Conservation (phyloP, 1,284 basidiomycete genomes). For the Leccinum proximum region DNA sequence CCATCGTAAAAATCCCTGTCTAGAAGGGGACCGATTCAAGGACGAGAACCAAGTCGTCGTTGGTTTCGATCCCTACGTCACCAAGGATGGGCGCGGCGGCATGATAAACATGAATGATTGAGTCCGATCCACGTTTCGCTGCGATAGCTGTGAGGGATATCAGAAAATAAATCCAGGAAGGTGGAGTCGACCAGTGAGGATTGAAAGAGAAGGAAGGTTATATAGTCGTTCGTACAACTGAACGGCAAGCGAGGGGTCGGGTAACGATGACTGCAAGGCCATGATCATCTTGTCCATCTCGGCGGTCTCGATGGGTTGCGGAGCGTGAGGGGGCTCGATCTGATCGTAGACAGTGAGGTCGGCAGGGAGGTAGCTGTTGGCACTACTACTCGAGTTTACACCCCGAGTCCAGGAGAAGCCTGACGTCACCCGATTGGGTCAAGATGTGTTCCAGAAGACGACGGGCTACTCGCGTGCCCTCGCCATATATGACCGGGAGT, state of each 20-base stretch:
- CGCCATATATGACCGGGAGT: not conserved
- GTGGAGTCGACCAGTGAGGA: no score
- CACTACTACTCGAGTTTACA: not conserved
- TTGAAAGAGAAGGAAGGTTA: no score
- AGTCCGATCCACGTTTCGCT: no score
- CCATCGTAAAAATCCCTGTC: not conserved
- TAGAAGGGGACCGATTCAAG: not conserved
- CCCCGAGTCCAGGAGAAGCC: not conserved
- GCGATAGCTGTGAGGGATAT: no score
- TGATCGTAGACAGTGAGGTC: not conserved
- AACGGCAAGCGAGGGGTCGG: no score
- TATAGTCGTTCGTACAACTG: no score
- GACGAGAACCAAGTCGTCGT: not conserved
- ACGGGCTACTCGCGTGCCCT: not conserved
- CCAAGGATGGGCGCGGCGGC: not conserved
- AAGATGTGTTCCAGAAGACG: not conserved
- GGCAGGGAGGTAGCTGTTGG: not conserved
- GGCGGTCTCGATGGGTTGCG: not conserved
- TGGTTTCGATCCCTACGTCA: not conserved
- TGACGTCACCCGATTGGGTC: not conserved
- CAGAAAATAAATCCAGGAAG: no score
- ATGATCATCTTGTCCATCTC: not conserved
- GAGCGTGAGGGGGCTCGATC: not conserved
- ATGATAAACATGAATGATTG: not conserved
- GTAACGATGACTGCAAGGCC: not conserved